Evolutionary conservation across 169 alveolate species (phyloP).

Genomic region (Babesia bigemina): DNA sequence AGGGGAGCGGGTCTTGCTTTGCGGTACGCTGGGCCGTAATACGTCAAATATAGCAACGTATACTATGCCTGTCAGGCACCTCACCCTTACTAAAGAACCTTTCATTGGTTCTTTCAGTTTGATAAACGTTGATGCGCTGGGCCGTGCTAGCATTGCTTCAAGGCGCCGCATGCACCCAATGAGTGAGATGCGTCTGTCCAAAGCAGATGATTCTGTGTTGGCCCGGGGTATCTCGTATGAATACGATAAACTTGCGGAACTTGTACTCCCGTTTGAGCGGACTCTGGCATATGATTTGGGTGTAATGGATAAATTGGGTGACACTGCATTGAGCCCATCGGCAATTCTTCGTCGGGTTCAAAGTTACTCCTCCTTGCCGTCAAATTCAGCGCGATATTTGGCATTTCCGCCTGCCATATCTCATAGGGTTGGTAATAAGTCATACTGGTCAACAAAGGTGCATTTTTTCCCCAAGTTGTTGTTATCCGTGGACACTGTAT

Average conservation of each 20-base stretch:
- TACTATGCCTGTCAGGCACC: constrained; percentile 8
- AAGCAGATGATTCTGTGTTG: neutral
- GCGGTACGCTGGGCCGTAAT: constrained; percentile 22
- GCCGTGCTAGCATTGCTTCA: constrained; percentile 33
- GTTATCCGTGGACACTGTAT: neutral
- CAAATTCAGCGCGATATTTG: neutral
- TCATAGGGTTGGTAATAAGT: neutral
- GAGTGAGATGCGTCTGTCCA: constrained; percentile 47
- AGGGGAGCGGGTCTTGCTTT: constrained; percentile 26
- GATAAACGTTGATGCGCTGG: constrained; percentile 37
- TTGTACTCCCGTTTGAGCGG: neutral
- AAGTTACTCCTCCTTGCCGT: neutral
- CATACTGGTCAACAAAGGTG: constrained; percentile 9
- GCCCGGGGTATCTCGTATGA: neutral
- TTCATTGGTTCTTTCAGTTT: neutral
- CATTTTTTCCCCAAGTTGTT: constrained; percentile 19
- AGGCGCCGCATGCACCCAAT: constrained; percentile 47
- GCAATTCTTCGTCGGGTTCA: constrained; percentile 15
- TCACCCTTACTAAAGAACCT: neutral
- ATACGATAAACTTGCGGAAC: neutral
- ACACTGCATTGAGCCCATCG: constrained; percentile 3
- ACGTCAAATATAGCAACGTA: neutral
- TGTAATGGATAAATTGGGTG: neutral
- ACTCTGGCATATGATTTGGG: neutral
- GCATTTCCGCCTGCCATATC: constrained; percentile 14